These are phyloP conservation scores for Avicennia marina DNA, from an alignment of 257 asterid species.

Conservation along the genomic window DNA sequence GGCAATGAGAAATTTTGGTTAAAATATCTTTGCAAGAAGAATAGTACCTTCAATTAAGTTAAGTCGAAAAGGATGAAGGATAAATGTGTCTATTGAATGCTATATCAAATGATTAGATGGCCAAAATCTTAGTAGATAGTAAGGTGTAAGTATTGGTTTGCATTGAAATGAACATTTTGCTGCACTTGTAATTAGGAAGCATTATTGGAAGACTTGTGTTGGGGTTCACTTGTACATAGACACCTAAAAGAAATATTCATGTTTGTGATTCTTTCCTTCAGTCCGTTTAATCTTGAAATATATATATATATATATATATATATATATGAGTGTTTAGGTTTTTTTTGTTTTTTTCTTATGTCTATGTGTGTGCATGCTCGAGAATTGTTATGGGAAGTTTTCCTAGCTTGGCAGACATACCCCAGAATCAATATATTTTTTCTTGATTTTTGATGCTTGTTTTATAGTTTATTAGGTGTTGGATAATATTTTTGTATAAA, in stretches of 20 bases:
- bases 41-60: not conserved
- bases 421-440: too few species aligned
- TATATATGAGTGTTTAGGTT: not conserved
- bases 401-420: too few species aligned
- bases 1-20: not conserved
- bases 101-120: too few species aligned
- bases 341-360: not conserved
- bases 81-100: too few species aligned
- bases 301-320: too few species aligned
- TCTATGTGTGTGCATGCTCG: too few species aligned
- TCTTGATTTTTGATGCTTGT: not conserved
- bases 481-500: not conserved
- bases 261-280: too few species aligned
- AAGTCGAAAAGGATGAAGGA: too few species aligned
- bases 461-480: not conserved
- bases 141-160: not conserved
- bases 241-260: not conserved
- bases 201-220: not conserved
- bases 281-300: too few species aligned
- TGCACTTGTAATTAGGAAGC: not conserved
- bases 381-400: too few species aligned
- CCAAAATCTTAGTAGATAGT: too few species aligned
- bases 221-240: not conserved
- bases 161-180: not conserved
- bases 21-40: not conserved